Percentiles rank a stretch among this genome's conserved stretches.
Conservation (phyloP, 1,284 basidiomycete genomes). For the Austroboletus novae-zelandiae region DNA sequence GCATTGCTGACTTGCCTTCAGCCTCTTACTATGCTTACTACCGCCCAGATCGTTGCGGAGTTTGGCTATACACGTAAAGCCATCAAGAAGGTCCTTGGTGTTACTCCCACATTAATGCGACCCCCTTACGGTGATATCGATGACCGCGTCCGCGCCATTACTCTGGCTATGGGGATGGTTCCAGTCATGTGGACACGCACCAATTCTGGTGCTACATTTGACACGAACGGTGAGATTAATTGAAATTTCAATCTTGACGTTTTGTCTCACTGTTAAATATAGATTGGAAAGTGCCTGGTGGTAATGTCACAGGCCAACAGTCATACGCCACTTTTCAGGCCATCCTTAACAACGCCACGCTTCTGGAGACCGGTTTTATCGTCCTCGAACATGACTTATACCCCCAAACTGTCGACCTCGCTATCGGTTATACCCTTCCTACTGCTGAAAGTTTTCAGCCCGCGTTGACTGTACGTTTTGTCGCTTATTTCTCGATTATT, state of each 20-base stretch:
- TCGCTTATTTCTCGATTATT: neutral
- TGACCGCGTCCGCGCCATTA: slow-evolving; percentile 87
- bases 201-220: slow-evolving; percentile 61
- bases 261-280: slow-evolving; percentile 8
- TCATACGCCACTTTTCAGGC: slow-evolving; percentile 57
- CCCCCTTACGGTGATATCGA: slow-evolving; percentile 67
- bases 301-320: slow-evolving; percentile 55
- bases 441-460: slow-evolving; percentile 60
- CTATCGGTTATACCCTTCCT: slow-evolving; percentile 83
- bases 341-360: slow-evolving; percentile 61
- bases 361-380: slow-evolving; percentile 70
- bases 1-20: slow-evolving; percentile 23
- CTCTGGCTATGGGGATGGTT: slow-evolving; percentile 76
- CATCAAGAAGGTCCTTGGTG: slow-evolving; percentile 74
- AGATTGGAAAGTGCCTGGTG: slow-evolving; percentile 85
- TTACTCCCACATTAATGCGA: slow-evolving; percentile 73
- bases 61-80: slow-evolving; percentile 89
- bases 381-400: slow-evolving; percentile 89
- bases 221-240: slow-evolving; percentile 64
- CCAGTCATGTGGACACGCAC: slow-evolving; percentile 80
- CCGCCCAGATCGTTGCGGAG: slow-evolving; percentile 88
- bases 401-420: slow-evolving; percentile 83
- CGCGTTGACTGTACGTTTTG: slow-evolving; percentile 51
- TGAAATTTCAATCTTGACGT: neutral
- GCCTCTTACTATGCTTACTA: slow-evolving; percentile 82